A percentile compares a stretch with the other conserved stretches of the same genome.
phyloP scores from a whole-genome alignment of 1,284 basidiomycete species.

The Acaromyces ingoldii region DNA sequence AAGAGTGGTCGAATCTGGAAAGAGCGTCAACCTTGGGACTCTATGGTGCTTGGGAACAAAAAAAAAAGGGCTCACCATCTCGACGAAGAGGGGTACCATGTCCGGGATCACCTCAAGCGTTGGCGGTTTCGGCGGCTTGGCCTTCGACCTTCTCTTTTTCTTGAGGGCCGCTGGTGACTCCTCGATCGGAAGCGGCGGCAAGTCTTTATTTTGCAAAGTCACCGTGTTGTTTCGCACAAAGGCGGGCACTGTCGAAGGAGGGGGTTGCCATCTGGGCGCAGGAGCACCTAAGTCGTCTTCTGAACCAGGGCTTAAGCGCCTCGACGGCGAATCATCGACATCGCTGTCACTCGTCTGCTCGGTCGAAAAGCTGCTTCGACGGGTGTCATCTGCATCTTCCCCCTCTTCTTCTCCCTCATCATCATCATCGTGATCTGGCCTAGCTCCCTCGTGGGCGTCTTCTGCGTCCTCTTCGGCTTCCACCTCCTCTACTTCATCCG shows the following conservation, averaged over 20 bases:
- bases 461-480: constrained; percentile 44
- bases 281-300: not conserved
- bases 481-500: constrained; percentile 40
- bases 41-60: too few species aligned
- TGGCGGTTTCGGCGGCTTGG: constrained; percentile 64
- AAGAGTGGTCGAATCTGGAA: too few species aligned
- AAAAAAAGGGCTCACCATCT: constrained; percentile 30
- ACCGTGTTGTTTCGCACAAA: not conserved
- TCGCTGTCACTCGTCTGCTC: constrained; percentile 16
- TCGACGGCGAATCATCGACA: constrained; percentile 2
- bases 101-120: constrained; percentile 62
- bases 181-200: constrained; percentile 22
- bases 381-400: constrained; percentile 31
- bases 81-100: constrained; percentile 43
- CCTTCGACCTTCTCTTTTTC: constrained; percentile 55
- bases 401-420: constrained; percentile 53
- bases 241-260: too few species aligned
- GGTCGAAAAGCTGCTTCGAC: constrained; percentile 50
- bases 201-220: constrained; percentile 21
- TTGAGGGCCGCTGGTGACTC: constrained; percentile 12
- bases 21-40: too few species aligned
- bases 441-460: constrained; percentile 33
- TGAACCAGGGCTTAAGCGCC: not conserved
- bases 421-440: constrained; percentile 27
- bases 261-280: constrained; percentile 4